A percentile compares a stretch with the other conserved stretches of the same genome.
These are phyloP conservation scores for Musa acuminata DNA, from an alignment of 176 grass and related monocot species.

Conservation along the genomic window DNA sequence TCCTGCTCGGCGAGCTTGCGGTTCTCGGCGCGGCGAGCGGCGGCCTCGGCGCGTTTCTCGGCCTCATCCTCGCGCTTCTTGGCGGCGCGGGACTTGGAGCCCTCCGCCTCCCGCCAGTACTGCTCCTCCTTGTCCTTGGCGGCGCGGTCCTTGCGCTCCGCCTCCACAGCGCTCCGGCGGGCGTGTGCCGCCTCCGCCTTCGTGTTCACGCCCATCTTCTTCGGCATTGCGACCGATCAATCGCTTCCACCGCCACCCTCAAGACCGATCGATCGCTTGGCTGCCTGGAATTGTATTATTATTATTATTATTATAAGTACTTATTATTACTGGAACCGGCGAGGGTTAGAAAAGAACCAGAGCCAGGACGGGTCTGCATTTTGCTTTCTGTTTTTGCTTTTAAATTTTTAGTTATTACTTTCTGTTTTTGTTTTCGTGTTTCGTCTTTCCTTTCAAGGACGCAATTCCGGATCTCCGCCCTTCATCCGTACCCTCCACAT, in stretches of 20 bases:
- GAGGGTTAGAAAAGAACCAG: too few relatives aligned
- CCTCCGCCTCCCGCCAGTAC: slow-evolving; percentile 86
- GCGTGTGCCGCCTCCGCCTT: slow-evolving; percentile 89
- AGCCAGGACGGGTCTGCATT: too few relatives aligned
- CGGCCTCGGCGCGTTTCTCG: slow-evolving; percentile 67
- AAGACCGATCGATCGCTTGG: too few relatives aligned
- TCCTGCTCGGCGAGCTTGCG: slow-evolving; percentile 76
- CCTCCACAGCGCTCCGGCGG: slow-evolving; percentile 52
- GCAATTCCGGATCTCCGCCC: too few relatives aligned
- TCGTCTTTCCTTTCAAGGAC: too few relatives aligned
- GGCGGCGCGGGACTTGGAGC: slow-evolving; percentile 71
- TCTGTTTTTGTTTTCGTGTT: too few relatives aligned
- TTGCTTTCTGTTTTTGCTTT: too few relatives aligned
- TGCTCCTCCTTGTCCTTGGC: slow-evolving; percentile 65
- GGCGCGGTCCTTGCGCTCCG: slow-evolving; percentile 40
- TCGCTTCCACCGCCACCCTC: background rate
- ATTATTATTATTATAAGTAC: too few relatives aligned
- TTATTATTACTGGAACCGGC: too few relatives aligned
- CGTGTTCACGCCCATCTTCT: slow-evolving; percentile 98
- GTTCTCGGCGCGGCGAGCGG: slow-evolving; percentile 67
- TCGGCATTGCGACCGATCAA: slow-evolving; percentile 51
- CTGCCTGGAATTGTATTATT: too few relatives aligned
- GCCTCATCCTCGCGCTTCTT: slow-evolving; percentile 83
- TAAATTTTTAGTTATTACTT: too few relatives aligned
- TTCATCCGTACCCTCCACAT: too few relatives aligned